Evolutionary conservation across 1,139 yeast species (phyloP), one percentile per base, ranked within the genome.

Genomic region (Suhomyces maxii): DNA sequence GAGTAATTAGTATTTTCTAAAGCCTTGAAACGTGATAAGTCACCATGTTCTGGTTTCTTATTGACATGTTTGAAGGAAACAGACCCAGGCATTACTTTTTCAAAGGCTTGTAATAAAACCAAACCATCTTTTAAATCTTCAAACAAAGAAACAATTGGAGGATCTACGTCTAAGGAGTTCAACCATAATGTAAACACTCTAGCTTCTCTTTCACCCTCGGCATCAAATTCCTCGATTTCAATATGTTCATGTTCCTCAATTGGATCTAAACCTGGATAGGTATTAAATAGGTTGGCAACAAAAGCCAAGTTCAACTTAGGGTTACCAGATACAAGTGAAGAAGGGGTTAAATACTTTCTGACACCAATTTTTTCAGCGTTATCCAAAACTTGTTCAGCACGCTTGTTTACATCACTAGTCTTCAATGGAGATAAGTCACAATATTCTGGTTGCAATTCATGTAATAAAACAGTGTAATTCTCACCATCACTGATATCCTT

Each of bases 121-220:
- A 85, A 82, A 51, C 99, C 99, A 66, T 93, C 98, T 66, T 89
- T 91, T 63, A 93, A 80, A 65, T 93, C 99, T 68, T 93, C 98
- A 59, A 93, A 93, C 58, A 93, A 75, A 25, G 89, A 85, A 41
- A 89, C 90, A 52, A 93, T 91, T 26, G 97, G 89, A 28, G 98
- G 98, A 53, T 91, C 95, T 13, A 93, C 98, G 58, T 95, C 98
- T 60, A 93, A 79, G 1, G 97, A 89, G 69, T 93, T 93, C 63
- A 93, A 82, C 99, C 99, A 93, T 59, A 93, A 76, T 10, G 99
- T 95, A 70, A 93, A 93, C 6, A 93, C 99, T 65, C 99, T 83
- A 1, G 99, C 99, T 73, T 93, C 99, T 72, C 99, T 86, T 72
- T 93, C 99, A 53, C 99, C 99, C 71, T 95, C 99, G 13, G 99